Evolutionary conservation across 768 basidiomycete genomes (phyloP), one percentile per base, ranked within the genome.

Genomic region (Calocera viscosa): DNA sequence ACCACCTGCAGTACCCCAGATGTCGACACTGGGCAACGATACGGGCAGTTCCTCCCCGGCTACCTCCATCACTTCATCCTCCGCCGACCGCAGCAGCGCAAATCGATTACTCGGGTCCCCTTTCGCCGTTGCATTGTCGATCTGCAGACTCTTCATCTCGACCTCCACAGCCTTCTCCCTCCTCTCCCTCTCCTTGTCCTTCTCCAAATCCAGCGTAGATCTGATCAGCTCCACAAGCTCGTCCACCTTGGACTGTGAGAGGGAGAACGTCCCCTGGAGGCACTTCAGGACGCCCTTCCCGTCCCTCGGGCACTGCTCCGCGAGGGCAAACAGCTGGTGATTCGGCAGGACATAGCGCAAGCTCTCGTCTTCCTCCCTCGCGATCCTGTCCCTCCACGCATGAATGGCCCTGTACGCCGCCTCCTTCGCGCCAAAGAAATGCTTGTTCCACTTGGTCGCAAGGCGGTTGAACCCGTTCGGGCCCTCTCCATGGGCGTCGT

Each of bases 351-450:
- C 83, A 73, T 73, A 93, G 87, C 87, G 78, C 10, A 83, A 82
- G 72, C 90, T 90, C 76, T 96, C 94, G 73, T 97, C 94, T 71
- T 92, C 89, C 66, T 87, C 84, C 64, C 91, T 80, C 1, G 91
- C 90, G 1, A 86, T 77, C 12, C 74, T 72, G 74, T 97, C 94
- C 67, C 94, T 80, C 94, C 94, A 97, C 35, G 77, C 79, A 75
- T 94, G 91, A 14, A 95, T 79, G 1, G 80, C 79, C 67, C 79
- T 83, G 75, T 89, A 93, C 17, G 93, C 84, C 38, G 80, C 81
- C 32, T 82, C 80, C 69, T 84, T 83, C 68, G 83, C 75, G 1
- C 75, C 78, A 49, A 75, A 76, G 32, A 70, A 47, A 64, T 76
- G 77, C 72, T 90, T 91, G 73, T 94, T 91, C 89, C 90, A 93